phyloP scores from a whole-genome alignment of 768 basidiomycete species.

The Panaeolus papilionaceus region DNA sequence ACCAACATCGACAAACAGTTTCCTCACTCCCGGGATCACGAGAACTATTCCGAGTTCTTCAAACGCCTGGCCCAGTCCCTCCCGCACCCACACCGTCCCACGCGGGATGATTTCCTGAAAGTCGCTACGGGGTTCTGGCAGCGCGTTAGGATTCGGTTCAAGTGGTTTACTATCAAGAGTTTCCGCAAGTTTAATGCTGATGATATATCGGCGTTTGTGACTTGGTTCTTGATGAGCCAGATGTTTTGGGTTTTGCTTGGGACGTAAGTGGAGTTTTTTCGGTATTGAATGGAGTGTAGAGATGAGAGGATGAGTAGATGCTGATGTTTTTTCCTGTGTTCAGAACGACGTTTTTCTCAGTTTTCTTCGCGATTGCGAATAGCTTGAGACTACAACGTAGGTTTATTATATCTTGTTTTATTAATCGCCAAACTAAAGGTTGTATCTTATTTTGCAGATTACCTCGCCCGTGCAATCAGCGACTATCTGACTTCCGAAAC shows the following conservation, averaged over 20 bases:
- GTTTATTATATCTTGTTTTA: constrained; percentile 23
- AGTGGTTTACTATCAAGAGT: constrained; percentile 95
- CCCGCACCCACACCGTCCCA: constrained; percentile 80
- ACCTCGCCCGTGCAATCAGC: constrained; percentile 86
- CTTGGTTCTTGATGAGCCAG: constrained; percentile 96
- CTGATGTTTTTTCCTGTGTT: constrained; percentile 6
- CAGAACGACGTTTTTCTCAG: constrained; percentile 96
- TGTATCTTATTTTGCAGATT: constrained; percentile 52
- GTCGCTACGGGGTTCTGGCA: constrained; percentile 93
- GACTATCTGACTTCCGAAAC: constrained; percentile 94
- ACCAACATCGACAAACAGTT: constrained; percentile 20
- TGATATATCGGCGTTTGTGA: constrained; percentile 95
- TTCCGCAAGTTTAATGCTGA: constrained; percentile 96
- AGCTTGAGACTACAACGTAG: constrained; percentile 85
- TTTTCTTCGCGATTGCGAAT: constrained; percentile 88
- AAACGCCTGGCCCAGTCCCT: constrained; percentile 79
- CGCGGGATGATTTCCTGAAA: constrained; percentile 87
- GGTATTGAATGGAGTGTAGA: background rate
- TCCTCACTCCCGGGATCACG: constrained; percentile 42
- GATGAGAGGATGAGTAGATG: background rate
- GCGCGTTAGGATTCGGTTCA: constrained; percentile 88
- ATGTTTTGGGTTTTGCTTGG: constrained; percentile 95
- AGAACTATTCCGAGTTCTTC: constrained; percentile 84
- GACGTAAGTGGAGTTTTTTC: constrained; percentile 63
- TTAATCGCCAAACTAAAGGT: background rate